Evolutionary conservation across 495 filamentous ascomycete species (phyloP).

Genomic region (Neurospora tetrasperma): DNA sequence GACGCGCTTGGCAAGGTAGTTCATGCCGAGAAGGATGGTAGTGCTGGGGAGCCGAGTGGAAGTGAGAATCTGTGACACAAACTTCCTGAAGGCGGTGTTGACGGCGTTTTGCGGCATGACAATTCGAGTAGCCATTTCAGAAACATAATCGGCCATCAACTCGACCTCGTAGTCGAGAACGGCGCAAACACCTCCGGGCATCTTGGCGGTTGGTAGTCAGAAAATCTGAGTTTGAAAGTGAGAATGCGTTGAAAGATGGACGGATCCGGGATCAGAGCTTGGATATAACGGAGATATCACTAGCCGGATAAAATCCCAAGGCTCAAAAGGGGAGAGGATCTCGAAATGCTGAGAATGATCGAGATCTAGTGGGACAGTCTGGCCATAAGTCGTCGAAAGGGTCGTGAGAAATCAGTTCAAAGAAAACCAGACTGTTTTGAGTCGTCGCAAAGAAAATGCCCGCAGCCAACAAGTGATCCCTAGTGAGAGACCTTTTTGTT

Average conservation of each 20-base stretch:
- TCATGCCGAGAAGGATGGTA: conserved; percentile 86
- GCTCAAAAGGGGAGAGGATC: conserved; percentile 27
- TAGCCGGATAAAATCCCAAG: conserved; percentile 17
- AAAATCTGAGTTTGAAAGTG: background rate
- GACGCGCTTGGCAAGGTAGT: conserved; percentile 78
- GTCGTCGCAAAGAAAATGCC: background rate
- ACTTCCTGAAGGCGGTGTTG: conserved; percentile 80
- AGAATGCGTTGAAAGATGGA: background rate
- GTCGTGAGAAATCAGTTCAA: background rate
- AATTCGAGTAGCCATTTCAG: conserved; percentile 79
- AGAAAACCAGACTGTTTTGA: background rate
- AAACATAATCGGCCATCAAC: conserved; percentile 94
- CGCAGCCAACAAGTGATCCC: background rate
- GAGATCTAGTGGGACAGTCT: conserved; percentile 30
- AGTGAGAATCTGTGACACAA: conserved; percentile 84
- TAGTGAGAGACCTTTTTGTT: background rate
- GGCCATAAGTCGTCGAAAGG: conserved; percentile 30
- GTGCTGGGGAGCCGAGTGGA: conserved; percentile 92
- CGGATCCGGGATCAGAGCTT: background rate
- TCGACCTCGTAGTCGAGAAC: conserved; percentile 99
- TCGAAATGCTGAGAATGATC: conserved; percentile 13
- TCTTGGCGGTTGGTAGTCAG: conserved; percentile 23
- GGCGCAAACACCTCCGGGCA: conserved; percentile 81
- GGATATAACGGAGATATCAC: background rate
- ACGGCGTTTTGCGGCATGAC: conserved; percentile 57